Evolutionary conservation across 2,329 filamentous ascomycete species (phyloP).

Genomic region (Fusarium duplospermum): DNA sequence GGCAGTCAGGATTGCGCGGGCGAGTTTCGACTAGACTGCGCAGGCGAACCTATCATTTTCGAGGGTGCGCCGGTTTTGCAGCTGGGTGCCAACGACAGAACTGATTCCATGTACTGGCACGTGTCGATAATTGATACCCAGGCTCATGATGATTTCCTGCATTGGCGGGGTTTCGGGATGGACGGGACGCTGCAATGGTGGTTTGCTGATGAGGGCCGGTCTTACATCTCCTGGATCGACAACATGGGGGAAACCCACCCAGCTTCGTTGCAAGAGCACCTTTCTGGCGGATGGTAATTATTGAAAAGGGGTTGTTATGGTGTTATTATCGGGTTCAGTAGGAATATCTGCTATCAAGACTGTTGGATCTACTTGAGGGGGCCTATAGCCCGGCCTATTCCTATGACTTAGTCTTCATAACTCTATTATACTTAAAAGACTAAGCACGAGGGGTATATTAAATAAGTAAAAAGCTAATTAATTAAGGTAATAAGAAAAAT

Average conservation of each 20-base stretch:
- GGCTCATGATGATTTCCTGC: background rate
- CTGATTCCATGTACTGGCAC: background rate
- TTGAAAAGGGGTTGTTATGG: too few species aligned
- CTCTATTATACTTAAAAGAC: too few species aligned
- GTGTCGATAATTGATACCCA: too few species aligned
- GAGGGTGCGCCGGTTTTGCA: background rate
- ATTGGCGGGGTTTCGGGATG: background rate
- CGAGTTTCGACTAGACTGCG: too few species aligned
- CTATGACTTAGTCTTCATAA: background rate
- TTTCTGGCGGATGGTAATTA: too few species aligned
- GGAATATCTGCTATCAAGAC: background rate
- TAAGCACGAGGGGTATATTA: too few species aligned
- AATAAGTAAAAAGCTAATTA: too few species aligned
- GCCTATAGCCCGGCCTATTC: background rate
- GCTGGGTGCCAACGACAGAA: background rate
- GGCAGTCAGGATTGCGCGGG: too few species aligned
- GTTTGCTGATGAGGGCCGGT: background rate
- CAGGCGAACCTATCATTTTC: background rate
- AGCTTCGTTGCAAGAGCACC: too few species aligned
- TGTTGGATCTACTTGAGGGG: background rate
- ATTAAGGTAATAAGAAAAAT: too few species aligned
- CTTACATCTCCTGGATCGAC: background rate
- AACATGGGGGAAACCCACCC: background rate
- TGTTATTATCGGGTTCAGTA: background rate
- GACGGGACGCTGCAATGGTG: background rate